Conservation (phyloP, 2,329 filamentous ascomycete genomes). For the Akanthomyces uredinophilus region DNA sequence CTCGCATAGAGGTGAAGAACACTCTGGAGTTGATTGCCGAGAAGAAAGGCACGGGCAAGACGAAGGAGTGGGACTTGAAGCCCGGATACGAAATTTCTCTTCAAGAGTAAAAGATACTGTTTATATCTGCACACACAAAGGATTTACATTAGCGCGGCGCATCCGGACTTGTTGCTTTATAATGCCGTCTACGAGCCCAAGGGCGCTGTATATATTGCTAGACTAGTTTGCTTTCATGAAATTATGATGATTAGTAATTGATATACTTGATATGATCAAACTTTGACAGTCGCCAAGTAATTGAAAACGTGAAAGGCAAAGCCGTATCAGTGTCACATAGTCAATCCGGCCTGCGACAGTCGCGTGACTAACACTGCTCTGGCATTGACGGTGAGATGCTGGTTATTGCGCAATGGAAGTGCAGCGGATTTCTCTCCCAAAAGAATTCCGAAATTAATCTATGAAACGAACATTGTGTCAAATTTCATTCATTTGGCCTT, state of each 20-base stretch:
- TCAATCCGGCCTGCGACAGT: too few species aligned
- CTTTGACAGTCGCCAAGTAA: too few species aligned
- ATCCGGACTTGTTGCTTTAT: neutral
- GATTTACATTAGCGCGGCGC: constrained; percentile 14
- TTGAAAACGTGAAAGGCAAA: too few species aligned
- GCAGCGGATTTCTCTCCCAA: too few species aligned
- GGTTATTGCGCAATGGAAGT: too few species aligned
- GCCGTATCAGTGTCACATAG: too few species aligned
- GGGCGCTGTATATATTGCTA: constrained; percentile 10
- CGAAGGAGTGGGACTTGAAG: constrained; percentile 36
- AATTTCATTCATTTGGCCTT: neutral
- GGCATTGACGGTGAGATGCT: too few species aligned
- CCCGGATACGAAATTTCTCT: constrained; percentile 33
- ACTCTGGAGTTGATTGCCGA: constrained; percentile 37
- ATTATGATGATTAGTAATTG: neutral
- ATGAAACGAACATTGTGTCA: too few species aligned
- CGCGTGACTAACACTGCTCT: too few species aligned
- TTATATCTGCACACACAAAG: neutral
- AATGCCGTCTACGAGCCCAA: neutral
- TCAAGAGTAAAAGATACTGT: constrained; percentile 16
- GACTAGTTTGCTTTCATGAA: constrained; percentile 3
- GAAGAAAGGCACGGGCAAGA: constrained; percentile 32
- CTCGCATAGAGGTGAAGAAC: constrained; percentile 37
- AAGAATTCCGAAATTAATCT: too few species aligned
- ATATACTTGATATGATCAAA: too few species aligned